These are phyloP conservation scores for Staphylotrichum tortipilum DNA, from an alignment of 495 filamentous ascomycete species.

Conservation along the genomic window DNA sequence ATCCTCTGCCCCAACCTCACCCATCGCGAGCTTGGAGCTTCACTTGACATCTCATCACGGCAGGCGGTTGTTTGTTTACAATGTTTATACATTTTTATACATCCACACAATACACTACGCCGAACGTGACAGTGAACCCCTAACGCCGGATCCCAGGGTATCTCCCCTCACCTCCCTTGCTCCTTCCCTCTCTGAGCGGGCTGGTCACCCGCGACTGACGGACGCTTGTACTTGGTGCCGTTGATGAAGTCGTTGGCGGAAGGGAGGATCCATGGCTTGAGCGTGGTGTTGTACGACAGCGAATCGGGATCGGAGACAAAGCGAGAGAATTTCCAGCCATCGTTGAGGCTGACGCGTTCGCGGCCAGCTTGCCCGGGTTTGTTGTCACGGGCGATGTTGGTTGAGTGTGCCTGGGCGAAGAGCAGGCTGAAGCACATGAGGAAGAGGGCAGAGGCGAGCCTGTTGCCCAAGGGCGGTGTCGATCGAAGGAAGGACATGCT, in stretches of 20 bases:
- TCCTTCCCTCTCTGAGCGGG: too few relatives aligned
- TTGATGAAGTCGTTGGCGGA: slow-evolving; percentile 20
- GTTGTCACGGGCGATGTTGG: background rate
- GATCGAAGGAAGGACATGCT: too few relatives aligned
- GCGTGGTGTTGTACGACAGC: slow-evolving; percentile 16
- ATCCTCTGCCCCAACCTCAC: too few relatives aligned
- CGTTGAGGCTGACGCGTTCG: slow-evolving; percentile 18
- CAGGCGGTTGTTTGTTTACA: too few relatives aligned
- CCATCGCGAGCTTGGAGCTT: too few relatives aligned
- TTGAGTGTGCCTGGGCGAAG: background rate
- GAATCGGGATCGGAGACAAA: slow-evolving; percentile 20
- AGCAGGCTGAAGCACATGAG: background rate
- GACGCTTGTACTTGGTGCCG: slow-evolving; percentile 4
- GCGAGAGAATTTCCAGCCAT: slow-evolving; percentile 21
- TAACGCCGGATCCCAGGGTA: too few relatives aligned
- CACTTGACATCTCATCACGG: too few relatives aligned
- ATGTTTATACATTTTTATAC: too few relatives aligned
- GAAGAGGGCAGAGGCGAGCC: background rate
- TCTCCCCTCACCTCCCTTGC: too few relatives aligned
- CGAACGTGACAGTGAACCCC: too few relatives aligned
- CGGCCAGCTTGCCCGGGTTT: background rate
- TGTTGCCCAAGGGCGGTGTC: background rate
- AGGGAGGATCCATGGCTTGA: slow-evolving; percentile 25
- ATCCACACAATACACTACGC: too few relatives aligned
- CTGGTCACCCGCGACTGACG: background rate